phyloP scores from a whole-genome alignment of 805 yeast species.

The Metschnikowia borealis region DNA sequence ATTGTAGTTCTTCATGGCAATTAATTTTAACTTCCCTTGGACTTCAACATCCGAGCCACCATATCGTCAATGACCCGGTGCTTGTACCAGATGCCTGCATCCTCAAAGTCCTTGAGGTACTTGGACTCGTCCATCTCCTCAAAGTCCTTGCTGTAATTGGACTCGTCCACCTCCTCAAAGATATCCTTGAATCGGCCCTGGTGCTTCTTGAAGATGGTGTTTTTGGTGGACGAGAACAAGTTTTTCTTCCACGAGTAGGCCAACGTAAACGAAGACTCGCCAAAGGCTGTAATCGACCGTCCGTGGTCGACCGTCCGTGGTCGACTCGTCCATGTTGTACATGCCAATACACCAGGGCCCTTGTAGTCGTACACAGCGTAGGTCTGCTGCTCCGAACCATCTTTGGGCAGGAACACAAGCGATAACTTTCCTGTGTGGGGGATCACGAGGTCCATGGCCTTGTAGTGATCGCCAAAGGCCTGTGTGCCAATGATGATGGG shows the following conservation, averaged over 20 bases:
- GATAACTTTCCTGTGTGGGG: conserved; percentile 66
- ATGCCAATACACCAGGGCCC: conserved; percentile 69
- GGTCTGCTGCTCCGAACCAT: conserved; percentile 47
- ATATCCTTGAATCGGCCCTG: conserved; percentile 83
- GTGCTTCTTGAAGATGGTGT: conserved; percentile 76
- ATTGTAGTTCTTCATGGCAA: conserved; percentile 80
- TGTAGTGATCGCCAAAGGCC: conserved; percentile 81
- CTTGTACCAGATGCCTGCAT: conserved; percentile 63
- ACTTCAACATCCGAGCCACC: conserved; percentile 87
- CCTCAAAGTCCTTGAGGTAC: conserved; percentile 56
- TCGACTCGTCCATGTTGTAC: conserved; percentile 81
- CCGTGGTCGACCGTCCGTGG: no score
- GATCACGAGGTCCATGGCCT: conserved; percentile 69
- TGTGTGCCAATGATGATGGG: conserved; percentile 86
- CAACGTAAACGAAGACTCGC: conserved; percentile 76
- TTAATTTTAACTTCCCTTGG: conserved; percentile 76
- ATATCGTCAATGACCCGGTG: conserved; percentile 82
- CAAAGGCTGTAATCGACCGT: no score
- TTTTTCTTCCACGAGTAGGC: conserved; percentile 63
- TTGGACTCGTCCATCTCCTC: conserved; percentile 57
- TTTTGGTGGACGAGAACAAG: conserved; percentile 68
- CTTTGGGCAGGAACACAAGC: conserved; percentile 60
- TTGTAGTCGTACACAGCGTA: conserved; percentile 59
- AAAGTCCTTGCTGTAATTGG: no score
- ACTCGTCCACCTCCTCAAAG: no score